Base-by-base conservation (phyloP, 768 basidiomycete genomes). In the Stropharia rugosoannulata region DNA sequence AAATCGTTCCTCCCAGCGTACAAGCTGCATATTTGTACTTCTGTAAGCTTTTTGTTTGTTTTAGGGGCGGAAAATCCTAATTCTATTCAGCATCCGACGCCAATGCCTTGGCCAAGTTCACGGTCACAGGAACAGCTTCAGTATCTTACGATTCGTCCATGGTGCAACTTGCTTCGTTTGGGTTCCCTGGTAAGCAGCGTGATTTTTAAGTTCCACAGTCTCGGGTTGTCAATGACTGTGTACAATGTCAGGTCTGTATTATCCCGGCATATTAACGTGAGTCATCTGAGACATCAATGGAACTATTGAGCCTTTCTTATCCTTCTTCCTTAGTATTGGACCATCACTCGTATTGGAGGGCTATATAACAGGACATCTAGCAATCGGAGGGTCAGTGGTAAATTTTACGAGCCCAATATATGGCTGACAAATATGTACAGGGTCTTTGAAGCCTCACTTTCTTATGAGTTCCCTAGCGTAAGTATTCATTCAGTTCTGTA, bases 1-100 rank as follows among this genome's bases (percentile, higher is more conserved):
- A 50, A 29, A 37, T 60, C 11, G 59, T 60, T 13, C 59, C 59
- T 47, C 59, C 59, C 22, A 55, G 48, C 11, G 52, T 60, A 36
- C 45, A 50, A 12, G 51, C 55, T 13, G 55, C 65, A n/a, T 64
- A 64, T 41, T 44, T 66, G 13, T 58, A 57, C 44, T 57, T 64
- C 29, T 59, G 51, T 57, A 19, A 12, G 46, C 41, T 5, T n/a
- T 5, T 16, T 41, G 19, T 11, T 8, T 39, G 19, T 8, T 41
- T 39, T 29, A n/a, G 16, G 13, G 16, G 32, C 9, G 15, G 7
- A 11, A 19, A 11, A 18, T 51, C 9, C n/a, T n/a, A n/a, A 8
- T 13, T 1, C 35, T 15, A 25, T 11, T 11, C 10, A 51, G 49
- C 49, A 39, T 51, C 49, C 7, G 49, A 51, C 19, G 49, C 49